Conservation (phyloP, 202 grass and related monocot species). For the Eragrostis tef region DNA sequence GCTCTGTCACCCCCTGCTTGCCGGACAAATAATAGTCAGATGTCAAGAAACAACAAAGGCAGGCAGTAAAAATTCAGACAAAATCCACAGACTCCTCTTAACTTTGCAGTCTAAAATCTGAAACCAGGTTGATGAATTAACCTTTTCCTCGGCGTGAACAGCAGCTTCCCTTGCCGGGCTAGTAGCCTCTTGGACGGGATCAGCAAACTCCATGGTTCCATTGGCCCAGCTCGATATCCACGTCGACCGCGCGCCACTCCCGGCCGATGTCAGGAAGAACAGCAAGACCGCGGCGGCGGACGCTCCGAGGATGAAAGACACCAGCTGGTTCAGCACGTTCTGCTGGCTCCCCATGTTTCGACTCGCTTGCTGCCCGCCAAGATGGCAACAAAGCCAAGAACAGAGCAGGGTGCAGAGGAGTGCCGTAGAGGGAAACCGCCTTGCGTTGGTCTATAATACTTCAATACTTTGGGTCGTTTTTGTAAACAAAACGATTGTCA, state of each 20-base stretch:
- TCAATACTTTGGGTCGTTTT: not conserved
- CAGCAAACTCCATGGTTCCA: constrained; percentile 23
- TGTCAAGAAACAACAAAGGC: not conserved
- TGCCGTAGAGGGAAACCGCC: constrained; percentile 35
- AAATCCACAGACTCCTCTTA: not conserved
- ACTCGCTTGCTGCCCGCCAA: not conserved
- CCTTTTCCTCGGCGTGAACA: constrained; percentile 12
- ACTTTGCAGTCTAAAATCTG: not conserved
- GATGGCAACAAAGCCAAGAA: not conserved
- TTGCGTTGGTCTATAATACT: not conserved
- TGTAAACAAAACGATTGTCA: not conserved
- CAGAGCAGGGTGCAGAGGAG: constrained; percentile 18
- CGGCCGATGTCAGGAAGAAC: constrained; percentile 58
- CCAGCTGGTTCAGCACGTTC: constrained; percentile 55
- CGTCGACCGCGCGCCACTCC: not conserved
- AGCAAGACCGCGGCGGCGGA: constrained; percentile 56
- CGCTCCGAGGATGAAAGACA: constrained; percentile 65
- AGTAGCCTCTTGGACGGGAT: constrained; percentile 2
- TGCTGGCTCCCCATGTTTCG: constrained; percentile 52
- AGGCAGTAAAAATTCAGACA: not conserved
- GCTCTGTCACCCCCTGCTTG: not conserved
- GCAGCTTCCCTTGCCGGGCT: not conserved
- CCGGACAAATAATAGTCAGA: not conserved
- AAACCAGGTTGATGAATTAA: not conserved
- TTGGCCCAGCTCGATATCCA: constrained; percentile 52